Conservation (phyloP, 495 filamentous ascomycete species). For the Cetradonia linearis region DNA sequence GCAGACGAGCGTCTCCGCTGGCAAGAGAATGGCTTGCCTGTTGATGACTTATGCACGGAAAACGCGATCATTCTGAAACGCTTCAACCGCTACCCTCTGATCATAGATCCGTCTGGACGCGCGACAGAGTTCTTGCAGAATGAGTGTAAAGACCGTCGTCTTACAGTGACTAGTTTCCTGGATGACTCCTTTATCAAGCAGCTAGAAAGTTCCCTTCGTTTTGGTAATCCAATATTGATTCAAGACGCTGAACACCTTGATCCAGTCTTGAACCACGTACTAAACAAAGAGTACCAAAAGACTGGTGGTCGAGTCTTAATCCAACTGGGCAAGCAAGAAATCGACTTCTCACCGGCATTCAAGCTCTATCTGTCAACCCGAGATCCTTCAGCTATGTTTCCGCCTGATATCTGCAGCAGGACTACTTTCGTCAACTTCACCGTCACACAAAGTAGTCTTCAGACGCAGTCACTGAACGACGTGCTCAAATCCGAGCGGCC, state of each 20-base stretch:
- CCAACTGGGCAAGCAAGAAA: slow-evolving; percentile 96
- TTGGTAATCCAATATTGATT: slow-evolving; percentile 96
- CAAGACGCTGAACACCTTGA: slow-evolving; percentile 97
- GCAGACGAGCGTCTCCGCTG: slow-evolving; percentile 89
- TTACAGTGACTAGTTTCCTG: slow-evolving; percentile 95
- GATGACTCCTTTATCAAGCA: slow-evolving; percentile 98
- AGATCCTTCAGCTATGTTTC: slow-evolving; percentile 91
- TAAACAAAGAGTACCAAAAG: slow-evolving; percentile 99
- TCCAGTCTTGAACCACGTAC: slow-evolving; percentile 92
- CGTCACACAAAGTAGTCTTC: slow-evolving; percentile 95
- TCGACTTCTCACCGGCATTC: slow-evolving; percentile 97
- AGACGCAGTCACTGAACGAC: slow-evolving; percentile 93
- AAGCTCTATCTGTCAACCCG: slow-evolving; percentile 89
- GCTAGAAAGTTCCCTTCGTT: slow-evolving; percentile 88
- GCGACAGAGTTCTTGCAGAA: slow-evolving; percentile 91
- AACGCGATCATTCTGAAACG: slow-evolving; percentile 95
- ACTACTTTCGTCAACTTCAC: slow-evolving; percentile 99
- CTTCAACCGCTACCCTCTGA: slow-evolving; percentile 96
- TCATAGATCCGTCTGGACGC: slow-evolving; percentile 93
- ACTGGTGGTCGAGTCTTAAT: slow-evolving; percentile 98
- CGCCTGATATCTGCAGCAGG: slow-evolving; percentile 95
- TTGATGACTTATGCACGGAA: slow-evolving; percentile 98
- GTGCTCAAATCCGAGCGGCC: slow-evolving; percentile 94
- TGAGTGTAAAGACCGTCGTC: slow-evolving; percentile 81
- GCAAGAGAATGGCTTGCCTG: slow-evolving; percentile 90